A percentile compares a stretch with the other conserved stretches of the same genome.
Evolutionary conservation across 225 moss, liverwort and hornwort genomes (phyloP).

Genomic region (Physcomitrellopsis africana): DNA sequence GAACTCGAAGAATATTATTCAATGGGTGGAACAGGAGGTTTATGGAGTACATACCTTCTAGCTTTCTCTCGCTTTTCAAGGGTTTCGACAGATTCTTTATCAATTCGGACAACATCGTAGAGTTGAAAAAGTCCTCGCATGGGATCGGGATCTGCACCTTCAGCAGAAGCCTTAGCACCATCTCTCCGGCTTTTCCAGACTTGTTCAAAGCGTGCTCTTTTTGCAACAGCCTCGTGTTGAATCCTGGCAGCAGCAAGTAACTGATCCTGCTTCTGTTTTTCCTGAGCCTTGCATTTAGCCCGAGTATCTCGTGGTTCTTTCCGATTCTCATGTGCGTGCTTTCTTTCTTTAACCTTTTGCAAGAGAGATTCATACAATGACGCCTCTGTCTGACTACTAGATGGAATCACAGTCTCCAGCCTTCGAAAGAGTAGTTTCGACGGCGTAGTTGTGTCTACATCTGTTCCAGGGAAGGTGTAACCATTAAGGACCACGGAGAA

Average conservation of each 20-base stretch:
- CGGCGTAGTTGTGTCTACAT: slow-evolving; percentile 37
- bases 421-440: slow-evolving; percentile 81
- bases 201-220: slow-evolving; percentile 87
- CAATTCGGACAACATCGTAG: slow-evolving; percentile 87
- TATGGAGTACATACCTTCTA: slow-evolving; percentile 44
- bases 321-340: slow-evolving; percentile 52
- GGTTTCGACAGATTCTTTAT: slow-evolving; percentile 64
- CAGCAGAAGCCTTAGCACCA: slow-evolving; percentile 36
- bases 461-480: slow-evolving; percentile 35
- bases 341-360: slow-evolving; percentile 68
- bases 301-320: slow-evolving; percentile 49
- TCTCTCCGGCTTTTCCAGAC: slow-evolving; percentile 80
- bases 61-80: slow-evolving; percentile 64
- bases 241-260: slow-evolving; percentile 65
- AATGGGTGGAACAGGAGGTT: background rate
- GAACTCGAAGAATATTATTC: background rate
- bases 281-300: slow-evolving; percentile 56
- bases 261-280: slow-evolving; percentile 75
- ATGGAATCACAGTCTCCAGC: slow-evolving; percentile 77
- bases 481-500: slow-evolving; percentile 1
- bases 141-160: slow-evolving; percentile 46
- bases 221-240: slow-evolving; percentile 62
- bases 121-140: slow-evolving; percentile 71
- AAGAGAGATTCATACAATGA: slow-evolving; percentile 65
- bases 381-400: slow-evolving; percentile 50